Evolutionary conservation across 768 basidiomycete genomes (phyloP).

Genomic region (Podaxis sp.): DNA sequence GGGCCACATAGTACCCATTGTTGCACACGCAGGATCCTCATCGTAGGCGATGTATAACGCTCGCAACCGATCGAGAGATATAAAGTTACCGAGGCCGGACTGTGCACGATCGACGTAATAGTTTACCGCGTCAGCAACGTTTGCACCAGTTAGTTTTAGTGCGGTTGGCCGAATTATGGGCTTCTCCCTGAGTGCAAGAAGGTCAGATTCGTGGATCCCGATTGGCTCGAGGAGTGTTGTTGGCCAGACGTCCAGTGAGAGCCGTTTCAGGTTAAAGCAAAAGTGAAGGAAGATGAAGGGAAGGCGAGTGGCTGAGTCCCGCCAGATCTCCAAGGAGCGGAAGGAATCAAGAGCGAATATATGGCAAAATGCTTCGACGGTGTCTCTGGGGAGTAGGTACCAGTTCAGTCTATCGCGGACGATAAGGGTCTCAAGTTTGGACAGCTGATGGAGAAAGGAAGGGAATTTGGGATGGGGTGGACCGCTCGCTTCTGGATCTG

Average conservation of each 20-base stretch:
- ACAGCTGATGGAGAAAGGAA: slow-evolving; percentile 3
- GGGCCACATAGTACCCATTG: background rate
- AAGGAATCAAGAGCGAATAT: slow-evolving; percentile 2
- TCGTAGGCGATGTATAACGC: slow-evolving; percentile 8
- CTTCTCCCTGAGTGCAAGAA: background rate
- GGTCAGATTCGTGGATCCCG: background rate
- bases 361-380: background rate
- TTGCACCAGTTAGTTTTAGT: background rate
- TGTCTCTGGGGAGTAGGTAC: background rate
- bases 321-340: slow-evolving; percentile 2
- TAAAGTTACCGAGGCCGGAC: background rate
- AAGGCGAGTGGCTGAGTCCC: background rate
- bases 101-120: background rate
- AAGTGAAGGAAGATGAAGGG: slow-evolving; percentile 11
- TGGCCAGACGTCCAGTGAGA: background rate
- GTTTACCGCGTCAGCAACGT: background rate
- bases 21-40: background rate
- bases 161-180: background rate
- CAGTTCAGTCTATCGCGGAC: background rate
- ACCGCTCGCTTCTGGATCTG: background rate
- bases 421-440: background rate
- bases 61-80: slow-evolving; percentile 1
- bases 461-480: slow-evolving; percentile 5
- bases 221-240: background rate
- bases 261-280: background rate